Percentiles rank a stretch among this genome's conserved stretches.
These are phyloP conservation scores for Macrolepiota albuminosa DNA, from an alignment of 768 basidiomycete species.

Conservation along the genomic window DNA sequence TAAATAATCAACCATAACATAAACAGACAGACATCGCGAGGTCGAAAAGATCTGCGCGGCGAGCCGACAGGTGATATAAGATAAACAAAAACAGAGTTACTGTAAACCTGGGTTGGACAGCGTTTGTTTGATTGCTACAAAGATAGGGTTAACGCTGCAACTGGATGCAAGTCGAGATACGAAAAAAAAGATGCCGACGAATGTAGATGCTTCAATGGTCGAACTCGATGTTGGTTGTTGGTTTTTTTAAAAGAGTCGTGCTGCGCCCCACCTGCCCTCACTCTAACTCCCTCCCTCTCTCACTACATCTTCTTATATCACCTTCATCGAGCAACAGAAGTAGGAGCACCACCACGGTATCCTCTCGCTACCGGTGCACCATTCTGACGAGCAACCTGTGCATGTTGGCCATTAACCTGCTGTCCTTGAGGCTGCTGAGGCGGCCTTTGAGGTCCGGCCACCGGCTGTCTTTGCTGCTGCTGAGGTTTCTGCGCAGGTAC, in stretches of 20 bases:
- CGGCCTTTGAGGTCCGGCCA: slow-evolving; percentile 14
- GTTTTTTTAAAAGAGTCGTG: slow-evolving; percentile 3
- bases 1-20: slow-evolving; percentile 17
- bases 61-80: slow-evolving; percentile 16
- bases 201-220: slow-evolving; percentile 10
- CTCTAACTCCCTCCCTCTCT: not conserved
- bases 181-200: slow-evolving; percentile 11
- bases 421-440: slow-evolving; percentile 23
- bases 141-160: slow-evolving; percentile 7
- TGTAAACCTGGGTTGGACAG: not conserved
- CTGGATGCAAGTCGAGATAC: slow-evolving; percentile 4
- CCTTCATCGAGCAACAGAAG: slow-evolving; percentile 31
- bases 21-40: slow-evolving; percentile 6
- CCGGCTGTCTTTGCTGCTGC: slow-evolving; percentile 25
- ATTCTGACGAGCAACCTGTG: slow-evolving; percentile 18
- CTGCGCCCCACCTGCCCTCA: slow-evolving; percentile 7
- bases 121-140: slow-evolving; percentile 14
- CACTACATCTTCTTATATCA: not conserved
- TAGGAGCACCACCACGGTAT: slow-evolving; percentile 34
- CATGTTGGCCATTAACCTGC: slow-evolving; percentile 31
- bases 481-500: slow-evolving; percentile 29
- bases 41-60: not conserved
- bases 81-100: slow-evolving; percentile 5
- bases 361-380: slow-evolving; percentile 18
- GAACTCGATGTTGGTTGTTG: slow-evolving; percentile 9